Evolutionary conservation across 805 yeast species (phyloP), one percentile per base, ranked within the genome.

Genomic region (Wickerhamiella vanderwaltii): DNA sequence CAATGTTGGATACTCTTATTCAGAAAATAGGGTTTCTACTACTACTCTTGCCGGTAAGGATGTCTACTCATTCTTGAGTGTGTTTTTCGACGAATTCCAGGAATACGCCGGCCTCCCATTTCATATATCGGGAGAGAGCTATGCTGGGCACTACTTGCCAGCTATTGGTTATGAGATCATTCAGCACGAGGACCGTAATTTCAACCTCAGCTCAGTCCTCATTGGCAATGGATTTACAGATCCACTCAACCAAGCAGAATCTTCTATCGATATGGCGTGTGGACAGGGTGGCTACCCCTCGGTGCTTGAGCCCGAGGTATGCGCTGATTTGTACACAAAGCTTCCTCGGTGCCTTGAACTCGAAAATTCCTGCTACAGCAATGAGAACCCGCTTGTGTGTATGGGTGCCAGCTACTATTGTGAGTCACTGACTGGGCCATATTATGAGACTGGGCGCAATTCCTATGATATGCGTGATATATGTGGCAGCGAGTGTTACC

Each of bases 201-300:
- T 80, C 59, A 73, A 85, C 57, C 67, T 86, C 53, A 65, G 81
- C 15, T 83, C 95, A 5, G 81, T 86, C 22, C 59, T 87, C 57
- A 87, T 87, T 56, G 97, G 97, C 49, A 87, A 87, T 61, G 96
- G 96, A 44, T 73, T 88, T 55, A 85, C 95, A 29, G 95, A 88
- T 59, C 80, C 94, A 9, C 68, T 80, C 46, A 68, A 72, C 40
- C 96, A 86, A 67, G 77, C 81, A 55, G 75, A 77, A 51, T 77
- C 78, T 62, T 81, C 80, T 56, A 78, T 79, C 61, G 93, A 91
- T 55, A 88, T 88, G 96, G 94, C 94, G 5, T 88, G 97, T 62
- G 91, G 94, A 41, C 59, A 71, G 49, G 94, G 95, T 49, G 95
- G 95, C 4, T 76, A 76, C 54, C 78, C 79, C 17, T 66, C 87